Evolutionary conservation across 2,329 filamentous ascomycete genomes (phyloP), one percentile per base, ranked within the genome.

Genomic region (Cytospora chrysosperma): DNA sequence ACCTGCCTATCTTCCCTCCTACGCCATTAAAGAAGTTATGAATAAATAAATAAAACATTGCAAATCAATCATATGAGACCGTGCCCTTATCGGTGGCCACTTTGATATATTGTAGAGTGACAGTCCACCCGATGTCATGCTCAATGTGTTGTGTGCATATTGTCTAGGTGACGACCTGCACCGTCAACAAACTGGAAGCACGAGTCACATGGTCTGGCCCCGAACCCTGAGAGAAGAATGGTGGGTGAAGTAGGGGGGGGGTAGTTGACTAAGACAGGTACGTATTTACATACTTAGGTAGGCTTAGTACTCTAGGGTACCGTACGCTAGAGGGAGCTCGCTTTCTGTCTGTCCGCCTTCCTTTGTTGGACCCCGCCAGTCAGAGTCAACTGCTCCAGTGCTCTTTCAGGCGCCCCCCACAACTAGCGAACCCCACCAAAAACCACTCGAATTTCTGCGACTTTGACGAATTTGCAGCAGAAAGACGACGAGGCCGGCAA

Each of bases 351-450:
- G n/a, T 47, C 55, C 34, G 37, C n/a, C 34, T 40, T 57, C 30
- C 37, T 57, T 49, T 57, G 37, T 49, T 17, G 37, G 55, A 32
- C 54, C 32, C 37, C 55, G 40, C 40, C 40, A 9, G 7, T 43
- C 19, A 21, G 10, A 43, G 34, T 37, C n/a, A n/a, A n/a, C n/a
- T n/a, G n/a, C n/a, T n/a, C n/a, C n/a, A n/a, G n/a, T n/a, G n/a
- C n/a, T n/a, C n/a, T n/a, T n/a, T n/a, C n/a, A n/a, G n/a, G n/a
- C n/a, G n/a, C n/a, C n/a, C 34, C 40, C 40, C 40, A 43, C 40
- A 43, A 43, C 17, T 43, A 43, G 19, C 6, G 52, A 32, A 62
- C 61, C 61, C 61, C 61, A 61, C 59, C 59, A 62, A 60, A 60
- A 32, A 32, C 30, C 54, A 54, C 54, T 56, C 30, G 43, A 50